Evolutionary conservation across 768 basidiomycete species (phyloP).

Genomic region (Tricholoma matsutake): DNA sequence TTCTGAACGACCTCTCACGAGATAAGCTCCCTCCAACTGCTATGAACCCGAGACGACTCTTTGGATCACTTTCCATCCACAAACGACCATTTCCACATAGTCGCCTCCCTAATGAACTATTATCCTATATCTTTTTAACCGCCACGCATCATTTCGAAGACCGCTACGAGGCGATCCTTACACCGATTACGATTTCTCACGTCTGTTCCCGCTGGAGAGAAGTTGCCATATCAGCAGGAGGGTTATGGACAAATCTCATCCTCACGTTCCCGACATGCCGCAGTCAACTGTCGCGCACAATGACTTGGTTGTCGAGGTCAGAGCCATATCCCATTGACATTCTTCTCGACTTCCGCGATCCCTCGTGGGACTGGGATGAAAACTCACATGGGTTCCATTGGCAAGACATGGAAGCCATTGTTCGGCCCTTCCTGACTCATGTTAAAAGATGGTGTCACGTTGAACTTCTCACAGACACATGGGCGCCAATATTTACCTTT

Average conservation of each 20-base stretch:
- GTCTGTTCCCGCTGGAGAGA: constrained; percentile 51
- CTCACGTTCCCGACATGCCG: constrained; percentile 42
- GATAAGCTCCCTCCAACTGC: constrained; percentile 11
- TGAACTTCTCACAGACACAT: constrained; percentile 57
- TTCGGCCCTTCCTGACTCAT: constrained; percentile 44
- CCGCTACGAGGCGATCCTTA: constrained; percentile 20
- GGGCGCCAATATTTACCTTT: constrained; percentile 55
- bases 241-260: constrained; percentile 50
- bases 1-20: constrained; percentile 14
- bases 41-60: constrained; percentile 16
- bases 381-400: constrained; percentile 41
- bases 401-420: constrained; percentile 43
- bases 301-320: constrained; percentile 44
- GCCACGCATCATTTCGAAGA: constrained; percentile 26
- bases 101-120: constrained; percentile 35
- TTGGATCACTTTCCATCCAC: constrained; percentile 8
- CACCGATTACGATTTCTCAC: constrained; percentile 39
- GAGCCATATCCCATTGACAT: constrained; percentile 44
- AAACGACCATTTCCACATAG: constrained; percentile 12
- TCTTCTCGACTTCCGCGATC: constrained; percentile 57
- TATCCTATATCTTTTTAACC: constrained; percentile 33
- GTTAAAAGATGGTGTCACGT: constrained; percentile 44
- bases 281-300: constrained; percentile 33
- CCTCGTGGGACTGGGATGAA: constrained; percentile 53
- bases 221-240: constrained; percentile 41